Evolutionary conservation across 441 rosid species (phyloP), one percentile per base, ranked within the genome.

Genomic region (Francoa sonchifolia): DNA sequence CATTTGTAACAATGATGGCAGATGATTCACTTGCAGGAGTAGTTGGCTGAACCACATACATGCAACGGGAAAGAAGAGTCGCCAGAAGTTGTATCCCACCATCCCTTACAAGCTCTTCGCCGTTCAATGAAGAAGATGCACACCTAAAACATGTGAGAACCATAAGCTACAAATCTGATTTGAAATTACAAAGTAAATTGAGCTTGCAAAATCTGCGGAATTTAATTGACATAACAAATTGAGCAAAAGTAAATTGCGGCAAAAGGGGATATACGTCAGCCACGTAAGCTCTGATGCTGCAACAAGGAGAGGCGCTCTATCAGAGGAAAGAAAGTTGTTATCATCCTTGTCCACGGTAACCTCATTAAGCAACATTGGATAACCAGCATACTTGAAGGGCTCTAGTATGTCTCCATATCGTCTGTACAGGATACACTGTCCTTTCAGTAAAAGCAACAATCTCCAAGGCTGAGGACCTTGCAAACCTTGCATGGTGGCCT

Each of bases 391-490:
- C 61, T 88, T 93, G 68, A 93, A 93, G 33, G 99, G 99, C 71
- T 82, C 90, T 41, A 93, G 67, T 23, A 93, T 74, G 62, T 62
- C 34, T 33, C 95, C 97, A 54, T 88, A 82, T 33, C 96, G 75
- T 54, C 96, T 61, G 59, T 93, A 93, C 48, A 93, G 70, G 71
- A 93, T 93, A 65, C 99, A 88, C 36, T 93, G 99, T 32, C 97
- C 97, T 74, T 72, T 93, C 69, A 93, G 62, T 53, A 93, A 58
- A 61, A 93, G 97, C 76, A 93, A 72, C 63, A 93, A 51, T 71
- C 97, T 84, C 99, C 99, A 93, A 39, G 93, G 73, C 61, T 93
- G 99, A 45, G 99, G 97, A 70, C 99, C 99, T 77, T 88, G 99
- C 64, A 93, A 63, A 34, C 99, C 99, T 93, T 93, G 99, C 87